Base-by-base conservation (phyloP, 768 basidiomycete genomes). In the Kwoniella shandongensis region DNA sequence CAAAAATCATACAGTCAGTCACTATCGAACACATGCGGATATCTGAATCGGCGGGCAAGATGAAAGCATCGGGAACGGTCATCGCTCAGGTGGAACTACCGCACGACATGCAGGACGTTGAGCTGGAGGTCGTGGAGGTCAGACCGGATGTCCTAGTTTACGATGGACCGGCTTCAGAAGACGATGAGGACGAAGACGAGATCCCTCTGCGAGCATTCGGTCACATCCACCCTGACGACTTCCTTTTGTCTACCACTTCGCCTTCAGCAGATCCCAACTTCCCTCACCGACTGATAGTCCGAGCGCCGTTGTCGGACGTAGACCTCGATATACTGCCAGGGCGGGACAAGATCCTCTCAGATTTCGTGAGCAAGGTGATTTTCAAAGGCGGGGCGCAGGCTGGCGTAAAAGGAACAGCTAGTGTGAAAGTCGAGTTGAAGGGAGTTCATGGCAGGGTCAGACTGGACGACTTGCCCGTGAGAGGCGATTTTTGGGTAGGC, bases 61-160 rank as follows among this genome's bases (percentile, higher is more conserved):
- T 73, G 54, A 51, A 45, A 25, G 73, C 70, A 18, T 69, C 72
- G 8, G 76, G 76, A 4, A 60, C 58, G 4, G 76, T 76, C 29
- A 51, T 72, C 15, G 76, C 72, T 4, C 53, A 61, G 29, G 61
- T 74, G 7, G 58, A 66, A 57, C 87, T 82, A 1, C 90, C 91
- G 62, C 87, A 88, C 23, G 81, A 78, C 0, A 84, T 89, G 63
- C 82, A 78, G 8, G 81, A 74, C 35, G 88, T 80, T 57, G 83
- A 80, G 0, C 83, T 83, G 0, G 85, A 83, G 3, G 85, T 79
- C 11, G 73, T 72, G 36, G 79, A 81, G 3, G 79, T 80, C n/a
- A 79, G 78, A 39, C 75, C 75, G 12, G 73, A 76, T 50, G 65
- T 76, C 5, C 51, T 73, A 32, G 63, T 76, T 11, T 73, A 61